phyloP scores from a whole-genome alignment of 768 basidiomycete genomes.

The Mycena kentingensis region DNA sequence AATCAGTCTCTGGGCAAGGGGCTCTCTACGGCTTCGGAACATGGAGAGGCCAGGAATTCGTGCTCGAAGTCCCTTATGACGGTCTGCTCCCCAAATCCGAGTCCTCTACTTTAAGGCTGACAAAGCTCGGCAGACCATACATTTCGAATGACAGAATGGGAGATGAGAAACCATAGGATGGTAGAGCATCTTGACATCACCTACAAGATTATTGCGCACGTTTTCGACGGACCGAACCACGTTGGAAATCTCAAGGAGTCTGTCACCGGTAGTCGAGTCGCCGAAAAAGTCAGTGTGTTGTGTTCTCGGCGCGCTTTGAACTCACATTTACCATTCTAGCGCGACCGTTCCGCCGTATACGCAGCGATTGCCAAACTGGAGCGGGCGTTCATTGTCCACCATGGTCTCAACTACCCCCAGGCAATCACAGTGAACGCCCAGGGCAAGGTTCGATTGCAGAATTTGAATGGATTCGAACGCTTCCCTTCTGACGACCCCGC shows the following conservation, averaged over 20 bases:
- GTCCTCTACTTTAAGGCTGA: too few relatives aligned
- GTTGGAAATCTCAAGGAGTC: neutral
- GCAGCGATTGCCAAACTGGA: slow-evolving; percentile 16
- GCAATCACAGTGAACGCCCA: slow-evolving; percentile 5
- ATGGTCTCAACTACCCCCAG: neutral
- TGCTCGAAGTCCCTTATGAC: neutral
- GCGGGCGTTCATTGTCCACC: slow-evolving; percentile 5
- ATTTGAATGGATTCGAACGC: neutral
- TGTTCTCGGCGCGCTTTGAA: neutral
- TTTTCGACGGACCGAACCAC: neutral
- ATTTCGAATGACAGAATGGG: neutral
- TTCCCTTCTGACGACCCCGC: neutral
- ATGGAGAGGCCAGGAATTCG: slow-evolving; percentile 13
- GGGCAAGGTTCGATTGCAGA: slow-evolving; percentile 1
- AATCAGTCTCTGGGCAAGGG: neutral
- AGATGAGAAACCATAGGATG: neutral
- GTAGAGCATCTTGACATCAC: neutral
- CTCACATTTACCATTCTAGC: neutral
- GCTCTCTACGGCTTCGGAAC: neutral
- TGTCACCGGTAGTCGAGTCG: neutral
- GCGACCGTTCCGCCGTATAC: slow-evolving; percentile 15
- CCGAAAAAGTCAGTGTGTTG: neutral
- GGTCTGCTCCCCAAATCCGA: neutral
- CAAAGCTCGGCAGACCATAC: neutral
- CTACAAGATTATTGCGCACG: neutral